phyloP scores from a whole-genome alignment of 1,284 basidiomycete species.

The Marasmius sp. region DNA sequence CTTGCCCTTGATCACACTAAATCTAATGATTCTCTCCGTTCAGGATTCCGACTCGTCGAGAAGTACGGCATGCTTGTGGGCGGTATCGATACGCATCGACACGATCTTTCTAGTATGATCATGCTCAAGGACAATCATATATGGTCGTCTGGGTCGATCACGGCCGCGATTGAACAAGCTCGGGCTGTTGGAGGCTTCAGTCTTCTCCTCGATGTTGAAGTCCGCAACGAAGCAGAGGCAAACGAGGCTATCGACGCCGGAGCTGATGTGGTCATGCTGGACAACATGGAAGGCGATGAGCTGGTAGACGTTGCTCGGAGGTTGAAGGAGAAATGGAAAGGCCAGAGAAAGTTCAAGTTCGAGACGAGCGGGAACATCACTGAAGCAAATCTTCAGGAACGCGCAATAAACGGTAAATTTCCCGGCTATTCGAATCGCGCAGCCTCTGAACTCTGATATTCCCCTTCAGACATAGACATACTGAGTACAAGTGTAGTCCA shows the following conservation, averaged over 20 bases:
- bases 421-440: neutral
- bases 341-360: constrained; percentile 80
- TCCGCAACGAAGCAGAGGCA: constrained; percentile 85
- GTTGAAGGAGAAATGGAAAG: constrained; percentile 77
- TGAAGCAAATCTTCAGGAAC: constrained; percentile 74
- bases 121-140: constrained; percentile 99
- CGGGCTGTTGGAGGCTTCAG: constrained; percentile 92
- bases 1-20: constrained; percentile 22
- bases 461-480: constrained; percentile 83
- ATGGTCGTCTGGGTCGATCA: constrained; percentile 96
- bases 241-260: constrained; percentile 95
- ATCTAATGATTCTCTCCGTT: neutral
- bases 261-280: constrained; percentile 97
- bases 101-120: constrained; percentile 97
- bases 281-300: constrained; percentile 85
- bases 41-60: constrained; percentile 93
- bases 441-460: constrained; percentile 2
- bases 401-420: constrained; percentile 71
- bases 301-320: constrained; percentile 67
- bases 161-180: constrained; percentile 82
- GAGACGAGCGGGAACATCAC: constrained; percentile 95
- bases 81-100: constrained; percentile 94
- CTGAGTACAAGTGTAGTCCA: constrained; percentile 91
- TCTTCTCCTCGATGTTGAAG: constrained; percentile 93
- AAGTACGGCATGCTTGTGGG: constrained; percentile 99